Conservation (phyloP, 768 basidiomycete genomes). For the Lentinus tigrinus region DNA sequence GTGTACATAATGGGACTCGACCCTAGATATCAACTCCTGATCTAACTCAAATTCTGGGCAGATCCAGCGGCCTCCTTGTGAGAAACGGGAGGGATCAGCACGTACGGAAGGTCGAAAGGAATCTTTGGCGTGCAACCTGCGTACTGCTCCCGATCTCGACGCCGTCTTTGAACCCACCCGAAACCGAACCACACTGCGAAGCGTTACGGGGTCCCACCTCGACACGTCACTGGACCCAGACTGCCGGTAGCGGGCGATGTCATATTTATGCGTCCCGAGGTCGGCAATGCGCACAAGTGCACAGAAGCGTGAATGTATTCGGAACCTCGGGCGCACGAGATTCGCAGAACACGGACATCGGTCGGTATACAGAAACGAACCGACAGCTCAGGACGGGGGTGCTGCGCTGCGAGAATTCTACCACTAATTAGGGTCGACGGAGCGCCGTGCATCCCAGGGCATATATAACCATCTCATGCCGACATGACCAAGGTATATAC, state of each 20-base stretch:
- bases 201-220: slow-evolving; percentile 9
- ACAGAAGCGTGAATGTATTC: neutral
- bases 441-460: slow-evolving; percentile 1
- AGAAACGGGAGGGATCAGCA: neutral
- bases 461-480: neutral
- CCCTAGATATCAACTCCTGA: slow-evolving; percentile 17
- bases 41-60: slow-evolving; percentile 15
- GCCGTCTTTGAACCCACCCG: neutral
- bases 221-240: slow-evolving; percentile 7
- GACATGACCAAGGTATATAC: neutral
- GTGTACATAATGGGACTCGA: slow-evolving; percentile 17
- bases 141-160: neutral
- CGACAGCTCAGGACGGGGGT: neutral
- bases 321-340: neutral
- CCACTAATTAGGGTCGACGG: slow-evolving; percentile 3
- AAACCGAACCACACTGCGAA: neutral
- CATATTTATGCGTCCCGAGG: neutral
- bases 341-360: neutral
- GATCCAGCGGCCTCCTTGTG: neutral
- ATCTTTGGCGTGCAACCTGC: neutral
- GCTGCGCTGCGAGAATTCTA: neutral
- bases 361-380: neutral
- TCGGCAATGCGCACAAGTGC: slow-evolving; percentile 1
- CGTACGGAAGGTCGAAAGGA: neutral
- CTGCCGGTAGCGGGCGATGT: slow-evolving; percentile 1